A percentile compares a stretch with the other conserved stretches of the same genome.
These are phyloP conservation scores for Thelonectria olida DNA, from an alignment of 2,329 filamentous ascomycete genomes.

Conservation along the genomic window DNA sequence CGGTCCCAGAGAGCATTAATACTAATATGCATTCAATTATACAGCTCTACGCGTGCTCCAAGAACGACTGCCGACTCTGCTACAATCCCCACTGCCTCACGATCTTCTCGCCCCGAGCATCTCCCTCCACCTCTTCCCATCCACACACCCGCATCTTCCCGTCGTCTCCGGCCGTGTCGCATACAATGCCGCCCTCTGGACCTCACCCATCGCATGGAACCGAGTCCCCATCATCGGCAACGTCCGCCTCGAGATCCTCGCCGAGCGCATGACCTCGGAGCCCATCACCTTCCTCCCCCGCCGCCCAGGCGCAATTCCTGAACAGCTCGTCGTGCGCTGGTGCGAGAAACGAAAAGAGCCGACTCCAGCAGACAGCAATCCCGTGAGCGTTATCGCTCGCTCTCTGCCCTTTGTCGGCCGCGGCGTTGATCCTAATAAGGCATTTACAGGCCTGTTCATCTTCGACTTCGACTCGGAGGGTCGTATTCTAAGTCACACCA, in stretches of 20 bases:
- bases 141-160: constrained; percentile 87
- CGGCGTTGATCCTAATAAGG: constrained; percentile 67
- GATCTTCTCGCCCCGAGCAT: constrained; percentile 81
- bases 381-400: constrained; percentile 55
- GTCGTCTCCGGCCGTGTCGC: constrained; percentile 90
- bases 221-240: constrained; percentile 90
- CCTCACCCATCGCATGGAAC: constrained; percentile 95
- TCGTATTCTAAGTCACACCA: constrained; percentile 85
- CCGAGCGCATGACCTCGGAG: constrained; percentile 83
- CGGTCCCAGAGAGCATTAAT: not conserved
- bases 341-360: constrained; percentile 56
- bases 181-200: constrained; percentile 95
- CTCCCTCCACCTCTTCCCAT: constrained; percentile 75
- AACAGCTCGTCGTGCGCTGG: constrained; percentile 94
- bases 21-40: constrained; percentile 9
- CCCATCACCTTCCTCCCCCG: constrained; percentile 58
- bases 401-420: constrained; percentile 47
- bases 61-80: constrained; percentile 71
- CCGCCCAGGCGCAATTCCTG: constrained; percentile 66
- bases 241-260: constrained; percentile 85
- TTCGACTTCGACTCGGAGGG: constrained; percentile 95
- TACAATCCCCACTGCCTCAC: constrained; percentile 74
- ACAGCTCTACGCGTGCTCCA: constrained; percentile 72
- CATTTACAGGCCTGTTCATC: constrained; percentile 91
- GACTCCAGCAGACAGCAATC: constrained; percentile 17